These are phyloP conservation scores for Schizophyllum amplum DNA, from an alignment of 1,284 basidiomycete genomes.

Conservation along the genomic window DNA sequence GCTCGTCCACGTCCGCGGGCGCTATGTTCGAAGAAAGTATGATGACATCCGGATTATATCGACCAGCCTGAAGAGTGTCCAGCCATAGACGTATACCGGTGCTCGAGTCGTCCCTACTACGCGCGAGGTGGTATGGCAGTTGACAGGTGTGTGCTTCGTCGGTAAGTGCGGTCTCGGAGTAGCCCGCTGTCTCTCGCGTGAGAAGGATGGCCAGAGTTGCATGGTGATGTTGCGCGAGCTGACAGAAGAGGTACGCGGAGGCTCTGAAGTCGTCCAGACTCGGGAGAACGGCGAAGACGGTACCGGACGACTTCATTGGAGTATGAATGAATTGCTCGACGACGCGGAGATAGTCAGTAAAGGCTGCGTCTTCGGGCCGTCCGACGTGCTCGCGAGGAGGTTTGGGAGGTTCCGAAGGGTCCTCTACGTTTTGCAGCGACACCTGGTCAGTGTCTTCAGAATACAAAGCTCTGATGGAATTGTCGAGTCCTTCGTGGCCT, in stretches of 20 bases:
- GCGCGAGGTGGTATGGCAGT: background rate
- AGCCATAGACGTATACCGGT: slow-evolving; percentile 8
- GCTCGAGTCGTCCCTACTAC: background rate
- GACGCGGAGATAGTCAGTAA: background rate
- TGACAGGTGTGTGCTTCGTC: background rate
- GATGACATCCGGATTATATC: slow-evolving; percentile 19
- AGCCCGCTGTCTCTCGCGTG: too few relatives aligned
- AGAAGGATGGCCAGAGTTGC: background rate
- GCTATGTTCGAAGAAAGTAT: slow-evolving; percentile 25
- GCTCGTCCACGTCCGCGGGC: slow-evolving; percentile 11
- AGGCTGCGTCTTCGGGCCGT: background rate
- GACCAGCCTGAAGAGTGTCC: background rate
- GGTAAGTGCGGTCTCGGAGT: background rate
- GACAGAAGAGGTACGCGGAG: background rate
- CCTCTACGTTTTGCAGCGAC: background rate
- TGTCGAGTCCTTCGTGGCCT: background rate
- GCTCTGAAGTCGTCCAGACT: background rate
- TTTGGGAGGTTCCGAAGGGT: background rate
- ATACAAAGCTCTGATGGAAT: too few relatives aligned
- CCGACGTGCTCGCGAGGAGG: background rate
- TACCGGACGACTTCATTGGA: background rate
- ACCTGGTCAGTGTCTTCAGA: background rate
- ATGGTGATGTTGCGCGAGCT: background rate
- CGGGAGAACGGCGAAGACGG: background rate
- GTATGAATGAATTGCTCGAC: background rate